Evolutionary conservation across 176 grass and related monocot species (phyloP).

Genomic region (Coix lacrymajobi): DNA sequence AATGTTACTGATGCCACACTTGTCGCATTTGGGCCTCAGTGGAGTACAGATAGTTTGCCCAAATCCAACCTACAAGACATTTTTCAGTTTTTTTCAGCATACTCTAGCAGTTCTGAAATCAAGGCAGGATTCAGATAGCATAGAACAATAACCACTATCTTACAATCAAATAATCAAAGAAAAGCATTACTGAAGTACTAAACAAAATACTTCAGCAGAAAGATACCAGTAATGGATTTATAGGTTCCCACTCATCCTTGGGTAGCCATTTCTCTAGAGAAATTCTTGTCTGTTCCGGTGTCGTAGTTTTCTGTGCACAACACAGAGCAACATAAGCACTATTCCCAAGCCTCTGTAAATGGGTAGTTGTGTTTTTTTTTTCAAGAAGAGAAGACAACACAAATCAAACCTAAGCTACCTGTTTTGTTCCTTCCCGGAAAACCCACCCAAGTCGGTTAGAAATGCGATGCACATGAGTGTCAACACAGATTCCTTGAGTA

Average conservation of each 20-base stretch:
- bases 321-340: background rate
- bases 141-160: background rate
- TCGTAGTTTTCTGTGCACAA: slow-evolving; percentile 66
- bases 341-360: background rate
- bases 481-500: slow-evolving; percentile 95
- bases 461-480: slow-evolving; percentile 98
- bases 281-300: slow-evolving; percentile 87
- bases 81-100: background rate
- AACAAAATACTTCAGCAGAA: background rate
- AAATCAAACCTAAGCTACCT: slow-evolving; percentile 44
- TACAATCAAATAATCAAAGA: slow-evolving; percentile 1
- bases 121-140: background rate
- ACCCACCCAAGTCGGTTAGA: slow-evolving; percentile 96
- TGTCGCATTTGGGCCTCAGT: slow-evolving; percentile 59
- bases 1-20: slow-evolving; percentile 67
- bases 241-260: slow-evolving; percentile 91
- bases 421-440: slow-evolving; percentile 59
- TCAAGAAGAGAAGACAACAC: background rate
- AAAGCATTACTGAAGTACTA: background rate
- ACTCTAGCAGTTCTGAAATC: slow-evolving; percentile 1
- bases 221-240: slow-evolving; percentile 86
- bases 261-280: slow-evolving; percentile 88
- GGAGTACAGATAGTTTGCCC: slow-evolving; percentile 91
- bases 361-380: background rate
- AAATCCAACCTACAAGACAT: slow-evolving; percentile 75